A percentile compares a stretch with the other conserved stretches of the same genome.
Evolutionary conservation across 768 basidiomycete genomes (phyloP).

Genomic region (Candolleomyces aberdarensis): DNA sequence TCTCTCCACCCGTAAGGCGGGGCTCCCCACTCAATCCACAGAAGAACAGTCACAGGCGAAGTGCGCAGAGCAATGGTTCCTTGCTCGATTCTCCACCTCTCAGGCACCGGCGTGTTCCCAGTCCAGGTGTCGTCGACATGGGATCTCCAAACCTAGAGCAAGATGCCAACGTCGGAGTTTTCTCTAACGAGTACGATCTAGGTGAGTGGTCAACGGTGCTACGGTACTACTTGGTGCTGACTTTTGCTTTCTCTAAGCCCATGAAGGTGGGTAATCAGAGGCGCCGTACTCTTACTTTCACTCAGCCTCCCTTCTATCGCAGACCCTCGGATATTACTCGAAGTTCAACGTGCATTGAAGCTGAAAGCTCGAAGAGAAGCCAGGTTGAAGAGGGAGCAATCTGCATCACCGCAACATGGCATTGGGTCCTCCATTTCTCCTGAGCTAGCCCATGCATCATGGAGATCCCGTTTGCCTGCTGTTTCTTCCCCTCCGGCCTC

Average conservation of each 20-base stretch:
- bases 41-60: constrained; percentile 13
- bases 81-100: constrained; percentile 15
- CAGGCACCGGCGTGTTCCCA: constrained; percentile 25
- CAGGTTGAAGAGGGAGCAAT: constrained; percentile 37
- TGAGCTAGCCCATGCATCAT: constrained; percentile 24
- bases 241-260: constrained; percentile 40
- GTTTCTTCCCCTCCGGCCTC: constrained; percentile 24
- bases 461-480: constrained; percentile 17
- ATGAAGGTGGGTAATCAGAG: constrained; percentile 54
- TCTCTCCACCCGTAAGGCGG: constrained; percentile 24
- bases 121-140: constrained; percentile 12
- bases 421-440: constrained; percentile 6
- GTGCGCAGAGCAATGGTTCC: not conserved
- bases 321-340: constrained; percentile 82
- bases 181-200: constrained; percentile 78
- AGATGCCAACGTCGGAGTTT: constrained; percentile 30
- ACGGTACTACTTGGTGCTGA: not conserved
- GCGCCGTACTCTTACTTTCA: not conserved
- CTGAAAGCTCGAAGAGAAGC: constrained; percentile 76
- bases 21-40: constrained; percentile 35
- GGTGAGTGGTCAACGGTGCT: constrained; percentile 42
- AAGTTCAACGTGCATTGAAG: constrained; percentile 72
- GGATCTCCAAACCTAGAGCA: constrained; percentile 8
- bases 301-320: constrained; percentile 8
- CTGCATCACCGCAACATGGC: constrained; percentile 14